Evolutionary conservation across 495 filamentous ascomycete species (phyloP).

Genomic region (Talaromyces proteolyticus): DNA sequence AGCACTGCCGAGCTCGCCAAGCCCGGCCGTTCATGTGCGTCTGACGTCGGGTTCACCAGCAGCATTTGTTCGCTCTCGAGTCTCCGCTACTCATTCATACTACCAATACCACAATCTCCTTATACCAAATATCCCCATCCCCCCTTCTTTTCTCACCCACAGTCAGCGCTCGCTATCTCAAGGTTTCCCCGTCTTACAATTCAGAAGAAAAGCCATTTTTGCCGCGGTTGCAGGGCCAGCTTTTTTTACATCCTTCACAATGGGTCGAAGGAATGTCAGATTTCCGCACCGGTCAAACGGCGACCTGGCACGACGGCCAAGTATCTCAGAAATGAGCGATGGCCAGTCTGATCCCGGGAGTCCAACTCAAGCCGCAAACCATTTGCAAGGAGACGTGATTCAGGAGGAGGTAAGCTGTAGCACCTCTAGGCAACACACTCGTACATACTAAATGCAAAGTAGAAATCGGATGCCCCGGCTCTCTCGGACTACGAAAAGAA

Average conservation of each 20-base stretch:
- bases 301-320: constrained; percentile 55
- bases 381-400: constrained; percentile 40
- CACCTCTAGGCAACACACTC: background rate
- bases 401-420: constrained; percentile 38
- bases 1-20: too few species aligned
- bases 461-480: constrained; percentile 38
- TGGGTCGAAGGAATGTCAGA: constrained; percentile 74
- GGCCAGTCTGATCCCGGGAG: constrained; percentile 58
- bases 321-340: constrained; percentile 79
- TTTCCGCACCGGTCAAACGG: constrained; percentile 65
- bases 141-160: background rate
- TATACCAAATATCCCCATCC: background rate
- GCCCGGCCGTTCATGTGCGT: too few species aligned
- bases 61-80: too few species aligned
- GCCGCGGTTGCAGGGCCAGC: background rate
- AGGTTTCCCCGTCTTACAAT: background rate
- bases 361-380: constrained; percentile 40
- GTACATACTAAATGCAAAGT: constrained; percentile 10
- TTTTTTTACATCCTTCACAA: constrained; percentile 48
- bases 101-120: background rate
- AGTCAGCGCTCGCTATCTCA: background rate
- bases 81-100: background rate
- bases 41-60: too few species aligned
- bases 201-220: background rate
- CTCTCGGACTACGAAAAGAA: constrained; percentile 94